A percentile compares a stretch with the other conserved stretches of the same genome.
phyloP scores from a whole-genome alignment of 169 alveolate species.

The Plasmodium yoelii region DNA sequence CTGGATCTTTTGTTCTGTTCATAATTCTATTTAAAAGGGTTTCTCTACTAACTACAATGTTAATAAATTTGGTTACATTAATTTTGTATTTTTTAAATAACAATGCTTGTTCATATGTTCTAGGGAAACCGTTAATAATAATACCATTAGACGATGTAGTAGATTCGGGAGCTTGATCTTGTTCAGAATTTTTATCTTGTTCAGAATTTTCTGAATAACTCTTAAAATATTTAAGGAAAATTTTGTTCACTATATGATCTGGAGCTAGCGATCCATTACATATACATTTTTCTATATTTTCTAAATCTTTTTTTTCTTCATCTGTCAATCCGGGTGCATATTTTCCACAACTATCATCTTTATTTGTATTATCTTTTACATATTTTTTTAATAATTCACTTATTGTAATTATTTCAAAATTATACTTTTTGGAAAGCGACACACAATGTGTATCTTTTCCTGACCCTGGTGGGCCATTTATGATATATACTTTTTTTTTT shows the following conservation, averaged over 20 bases:
- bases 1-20: constrained; percentile 28
- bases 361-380: constrained; percentile 17
- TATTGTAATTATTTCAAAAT: constrained; percentile 22
- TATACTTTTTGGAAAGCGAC: constrained; percentile 13
- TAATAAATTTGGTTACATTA: constrained; percentile 8
- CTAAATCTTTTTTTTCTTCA: constrained; percentile 17
- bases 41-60: constrained; percentile 28
- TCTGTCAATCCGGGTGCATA: neutral
- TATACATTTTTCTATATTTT: constrained; percentile 30
- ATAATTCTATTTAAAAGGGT: constrained; percentile 15
- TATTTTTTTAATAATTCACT: constrained; percentile 38
- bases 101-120: constrained; percentile 50
- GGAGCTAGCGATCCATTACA: constrained; percentile 35
- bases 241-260: constrained; percentile 19
- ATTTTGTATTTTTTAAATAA: constrained; percentile 27
- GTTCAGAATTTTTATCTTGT: constrained; percentile 1
- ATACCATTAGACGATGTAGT: neutral
- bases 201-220: constrained; percentile 10
- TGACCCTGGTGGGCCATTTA: constrained; percentile 63
- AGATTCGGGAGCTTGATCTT: neutral
- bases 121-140: constrained; percentile 52
- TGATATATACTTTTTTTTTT: constrained; percentile 13
- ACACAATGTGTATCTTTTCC: constrained; percentile 72
- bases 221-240: constrained; percentile 2
- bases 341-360: neutral